phyloP scores from a whole-genome alignment of 345 rosid species.

The Syzygium aqueum region DNA sequence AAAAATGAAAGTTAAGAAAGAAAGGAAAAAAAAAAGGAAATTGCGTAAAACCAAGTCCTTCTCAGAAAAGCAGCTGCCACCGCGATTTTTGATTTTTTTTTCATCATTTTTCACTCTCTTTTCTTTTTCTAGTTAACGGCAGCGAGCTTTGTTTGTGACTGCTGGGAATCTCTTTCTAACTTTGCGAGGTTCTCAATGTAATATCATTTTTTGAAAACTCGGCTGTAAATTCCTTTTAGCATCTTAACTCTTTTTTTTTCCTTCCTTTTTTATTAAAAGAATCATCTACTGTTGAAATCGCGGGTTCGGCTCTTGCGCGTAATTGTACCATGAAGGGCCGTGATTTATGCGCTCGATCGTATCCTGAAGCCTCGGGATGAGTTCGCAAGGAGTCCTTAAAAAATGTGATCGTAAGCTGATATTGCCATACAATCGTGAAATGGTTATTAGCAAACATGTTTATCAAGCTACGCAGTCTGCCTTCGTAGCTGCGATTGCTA shows the following conservation, averaged over 20 bases:
- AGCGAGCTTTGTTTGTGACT: background rate
- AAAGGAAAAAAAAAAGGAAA: background rate
- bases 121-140: background rate
- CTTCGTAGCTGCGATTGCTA: rapidly evolving
- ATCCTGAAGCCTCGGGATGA: rapidly evolving
- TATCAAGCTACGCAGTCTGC: too few species aligned
- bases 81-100: background rate
- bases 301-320: too few species aligned
- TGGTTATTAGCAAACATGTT: too few species aligned
- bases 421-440: rapidly evolving
- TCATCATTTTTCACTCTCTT: background rate
- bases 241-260: background rate
- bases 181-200: background rate
- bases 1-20: background rate
- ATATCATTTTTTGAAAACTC: background rate
- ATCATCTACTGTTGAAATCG: too few species aligned
- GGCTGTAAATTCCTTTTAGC: background rate
- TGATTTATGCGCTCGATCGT: rapidly evolving
- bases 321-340: too few species aligned
- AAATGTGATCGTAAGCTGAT: rapidly evolving
- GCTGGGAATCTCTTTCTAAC: background rate
- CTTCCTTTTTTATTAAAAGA: background rate
- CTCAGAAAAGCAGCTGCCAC: background rate
- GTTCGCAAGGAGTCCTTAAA: rapidly evolving
- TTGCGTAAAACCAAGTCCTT: background rate